Conservation (phyloP, 2,329 filamentous ascomycete species). For the Pleomassaria siparia region DNA sequence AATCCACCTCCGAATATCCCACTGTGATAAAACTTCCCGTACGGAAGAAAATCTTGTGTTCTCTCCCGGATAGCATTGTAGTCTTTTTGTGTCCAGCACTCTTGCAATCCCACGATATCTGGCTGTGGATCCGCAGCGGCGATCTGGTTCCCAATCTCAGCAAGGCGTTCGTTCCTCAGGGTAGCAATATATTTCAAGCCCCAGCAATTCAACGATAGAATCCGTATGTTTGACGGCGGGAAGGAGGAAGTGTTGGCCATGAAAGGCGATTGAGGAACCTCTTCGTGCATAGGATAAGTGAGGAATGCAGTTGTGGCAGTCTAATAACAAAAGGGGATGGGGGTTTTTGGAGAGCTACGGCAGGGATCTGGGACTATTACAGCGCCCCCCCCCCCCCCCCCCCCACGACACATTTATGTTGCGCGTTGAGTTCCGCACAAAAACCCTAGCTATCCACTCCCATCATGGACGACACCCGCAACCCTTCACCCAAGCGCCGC, state of each 20-base stretch:
- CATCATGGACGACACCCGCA: constrained; percentile 21
- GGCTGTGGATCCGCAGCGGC: constrained; percentile 68
- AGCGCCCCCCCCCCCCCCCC: background rate
- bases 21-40: constrained; percentile 90
- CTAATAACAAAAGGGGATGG: background rate
- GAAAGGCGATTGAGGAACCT: constrained; percentile 10
- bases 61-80: constrained; percentile 75
- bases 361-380: background rate
- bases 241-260: constrained; percentile 23
- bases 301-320: background rate
- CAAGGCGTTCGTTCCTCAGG: constrained; percentile 73
- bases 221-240: constrained; percentile 61
- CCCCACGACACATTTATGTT: background rate
- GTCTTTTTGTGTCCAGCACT: constrained; percentile 89
- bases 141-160: constrained; percentile 81
- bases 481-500: constrained; percentile 33
- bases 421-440: constrained; percentile 1
- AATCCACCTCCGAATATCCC: constrained; percentile 89
- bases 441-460: background rate
- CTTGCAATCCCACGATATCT: constrained; percentile 89
- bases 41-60: constrained; percentile 74
- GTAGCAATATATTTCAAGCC: constrained; percentile 85
- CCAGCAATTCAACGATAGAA: constrained; percentile 96
- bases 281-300: constrained; percentile 4
- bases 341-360: background rate